Base-by-base conservation (phyloP, 768 basidiomycete genomes). In the Fomitopsis serialis region DNA sequence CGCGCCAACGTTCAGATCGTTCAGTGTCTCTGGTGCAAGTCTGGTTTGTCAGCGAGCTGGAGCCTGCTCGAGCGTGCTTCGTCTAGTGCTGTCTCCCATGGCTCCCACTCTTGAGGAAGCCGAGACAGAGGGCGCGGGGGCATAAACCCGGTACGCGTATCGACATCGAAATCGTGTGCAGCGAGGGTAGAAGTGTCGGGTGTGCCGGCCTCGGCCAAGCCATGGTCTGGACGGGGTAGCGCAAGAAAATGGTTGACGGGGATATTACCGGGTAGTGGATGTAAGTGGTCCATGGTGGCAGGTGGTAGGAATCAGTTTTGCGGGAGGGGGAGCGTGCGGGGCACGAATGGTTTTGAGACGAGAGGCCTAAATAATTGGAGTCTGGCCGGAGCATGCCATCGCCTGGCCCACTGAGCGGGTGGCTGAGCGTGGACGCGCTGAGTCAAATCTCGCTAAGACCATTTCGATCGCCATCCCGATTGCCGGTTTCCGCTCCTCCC, bases 91-190 rank as follows among this genome's bases (percentile, higher is more conserved):
- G 62, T 66, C 66, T 96, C 92, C 93, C 91, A 98, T 43, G 71
- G 63, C 42, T 82, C 84, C 80, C 82, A 96, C 51, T 70, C 65
- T 0, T 37, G 53, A 0, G 85, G 83, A 1, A 96, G 76, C 21
- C 86, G 78, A 7, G 70, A 60, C 0, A 86, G 66, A 1, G 93
- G 93, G 0, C 81, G 74, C 0, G 89, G 85, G 2, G 95, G 89
- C 82, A 98, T 86, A 68, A 98, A 98, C 0, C 96, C 95, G 0
- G 92, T 92, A 15, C 83, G 75, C 10, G 87, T 85, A 66, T 95
- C 92, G 55, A 98, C 89, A 66, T 98, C 93, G 73, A 92, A 98
- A 50, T 71, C 70, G 51, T 70, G 69, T 5, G 71, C 71, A 36
- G 70, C 70, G 45, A 72, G 62, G 0, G 71, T 72, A 13, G 71